Evolutionary conservation across 2,329 filamentous ascomycete species (phyloP).

Genomic region (Eutypa lata): DNA sequence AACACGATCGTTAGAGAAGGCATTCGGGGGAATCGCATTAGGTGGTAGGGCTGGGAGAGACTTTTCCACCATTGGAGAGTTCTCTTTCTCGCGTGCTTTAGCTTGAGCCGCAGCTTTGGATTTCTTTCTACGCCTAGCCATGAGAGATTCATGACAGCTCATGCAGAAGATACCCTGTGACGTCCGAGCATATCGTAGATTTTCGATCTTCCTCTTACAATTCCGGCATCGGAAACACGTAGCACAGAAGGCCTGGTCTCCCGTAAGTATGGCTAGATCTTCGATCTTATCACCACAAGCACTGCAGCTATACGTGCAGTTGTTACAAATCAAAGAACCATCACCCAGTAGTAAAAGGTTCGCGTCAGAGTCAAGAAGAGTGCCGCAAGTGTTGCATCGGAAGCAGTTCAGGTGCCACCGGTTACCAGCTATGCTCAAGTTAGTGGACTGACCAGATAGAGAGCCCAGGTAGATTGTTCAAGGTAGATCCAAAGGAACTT

Average conservation of each 20-base stretch:
- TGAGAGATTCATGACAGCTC: constrained; percentile 95
- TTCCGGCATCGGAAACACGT: constrained; percentile 97
- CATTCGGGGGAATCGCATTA: constrained; percentile 61
- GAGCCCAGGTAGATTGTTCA: too few species aligned
- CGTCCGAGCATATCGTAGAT: constrained; percentile 92
- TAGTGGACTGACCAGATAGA: constrained; percentile 13
- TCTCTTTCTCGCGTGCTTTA: constrained; percentile 61
- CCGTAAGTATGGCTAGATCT: constrained; percentile 93
- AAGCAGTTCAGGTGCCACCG: constrained; percentile 99
- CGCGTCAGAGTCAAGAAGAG: constrained; percentile 94
- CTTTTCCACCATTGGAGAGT: constrained; percentile 75
- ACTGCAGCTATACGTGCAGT: constrained; percentile 98
- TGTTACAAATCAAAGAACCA: constrained; percentile 97
- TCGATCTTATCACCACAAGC: constrained; percentile 98
- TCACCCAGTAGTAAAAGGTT: constrained; percentile 96
- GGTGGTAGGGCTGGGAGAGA: constrained; percentile 88
- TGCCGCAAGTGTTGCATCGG: constrained; percentile 92
- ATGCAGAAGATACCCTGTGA: constrained; percentile 99
- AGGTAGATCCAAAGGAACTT: too few species aligned
- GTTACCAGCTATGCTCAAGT: constrained; percentile 69
- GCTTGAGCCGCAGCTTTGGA: constrained; percentile 64
- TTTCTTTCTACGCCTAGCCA: constrained; percentile 88
- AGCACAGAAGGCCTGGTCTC: constrained; percentile 96
- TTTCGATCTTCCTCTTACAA: constrained; percentile 98
- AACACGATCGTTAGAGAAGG: constrained; percentile 59